A percentile compares a stretch with the other conserved stretches of the same genome.
phyloP scores from a whole-genome alignment of 1,284 basidiomycete species.

The Austroboletus sp. region DNA sequence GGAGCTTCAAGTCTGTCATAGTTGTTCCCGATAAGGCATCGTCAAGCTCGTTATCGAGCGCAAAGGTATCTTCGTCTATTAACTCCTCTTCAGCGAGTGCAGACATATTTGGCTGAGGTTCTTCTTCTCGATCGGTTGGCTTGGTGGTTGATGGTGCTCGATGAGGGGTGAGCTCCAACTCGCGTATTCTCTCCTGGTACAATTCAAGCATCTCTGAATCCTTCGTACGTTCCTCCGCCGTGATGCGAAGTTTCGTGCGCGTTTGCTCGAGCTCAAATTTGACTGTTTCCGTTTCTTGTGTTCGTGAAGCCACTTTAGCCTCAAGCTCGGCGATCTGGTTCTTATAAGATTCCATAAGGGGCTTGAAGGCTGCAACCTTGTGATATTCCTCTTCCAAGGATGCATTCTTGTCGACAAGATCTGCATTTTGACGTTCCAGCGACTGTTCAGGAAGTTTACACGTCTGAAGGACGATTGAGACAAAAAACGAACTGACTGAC shows the following conservation, averaged over 20 bases:
- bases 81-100: constrained; percentile 42
- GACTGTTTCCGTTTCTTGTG: constrained; percentile 66
- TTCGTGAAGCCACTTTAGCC: constrained; percentile 55
- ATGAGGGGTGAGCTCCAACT: constrained; percentile 70
- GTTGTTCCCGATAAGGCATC: constrained; percentile 79
- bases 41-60: constrained; percentile 79
- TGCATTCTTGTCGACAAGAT: constrained; percentile 86
- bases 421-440: constrained; percentile 87
- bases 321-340: constrained; percentile 80
- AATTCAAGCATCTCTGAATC: constrained; percentile 83
- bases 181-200: constrained; percentile 86
- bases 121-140: constrained; percentile 17
- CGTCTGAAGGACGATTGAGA: constrained; percentile 3
- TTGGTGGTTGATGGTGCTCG: constrained; percentile 32
- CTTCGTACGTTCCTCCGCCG: constrained; percentile 63
- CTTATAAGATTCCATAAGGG: constrained; percentile 90
- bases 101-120: constrained; percentile 22
- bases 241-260: constrained; percentile 61
- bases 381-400: constrained; percentile 85
- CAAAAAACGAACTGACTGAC: constrained; percentile 35
- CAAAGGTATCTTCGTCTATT: constrained; percentile 42
- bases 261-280: constrained; percentile 74
- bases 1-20: constrained; percentile 85
- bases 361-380: constrained; percentile 81
- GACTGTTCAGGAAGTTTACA: constrained; percentile 40